Evolutionary conservation across 1,139 yeast genomes (phyloP).

Genomic region (Zygoascus hellenicus): DNA sequence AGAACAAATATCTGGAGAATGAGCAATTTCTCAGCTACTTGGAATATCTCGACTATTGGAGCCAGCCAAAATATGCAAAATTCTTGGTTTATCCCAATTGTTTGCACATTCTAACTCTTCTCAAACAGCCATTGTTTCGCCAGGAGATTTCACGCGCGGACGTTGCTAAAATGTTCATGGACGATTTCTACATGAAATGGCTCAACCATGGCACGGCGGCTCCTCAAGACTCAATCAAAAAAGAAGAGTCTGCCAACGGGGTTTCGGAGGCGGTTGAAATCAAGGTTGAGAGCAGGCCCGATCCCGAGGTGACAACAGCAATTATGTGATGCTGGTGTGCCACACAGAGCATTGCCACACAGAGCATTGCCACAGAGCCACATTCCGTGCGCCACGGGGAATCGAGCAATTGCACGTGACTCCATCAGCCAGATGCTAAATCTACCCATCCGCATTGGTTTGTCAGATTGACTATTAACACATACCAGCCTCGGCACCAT

Average conservation of each 20-base stretch:
- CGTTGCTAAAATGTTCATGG: constrained; percentile 38
- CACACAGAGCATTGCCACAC: background rate
- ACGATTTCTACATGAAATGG: constrained; percentile 39
- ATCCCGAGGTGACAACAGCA: background rate
- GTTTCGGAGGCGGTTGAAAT: too few relatives aligned
- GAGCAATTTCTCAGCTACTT: constrained; percentile 58
- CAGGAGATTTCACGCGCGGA: constrained; percentile 38
- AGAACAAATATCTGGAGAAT: constrained; percentile 59
- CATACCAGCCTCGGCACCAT: too few relatives aligned
- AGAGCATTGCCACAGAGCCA: background rate
- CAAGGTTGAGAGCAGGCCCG: background rate
- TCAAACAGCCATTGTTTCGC: constrained; percentile 39
- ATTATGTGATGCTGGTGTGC: background rate
- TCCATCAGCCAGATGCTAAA: background rate
- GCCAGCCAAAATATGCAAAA: constrained; percentile 57
- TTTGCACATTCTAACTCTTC: constrained; percentile 55
- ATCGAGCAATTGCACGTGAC: constrained; percentile 3
- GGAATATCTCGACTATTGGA: constrained; percentile 69
- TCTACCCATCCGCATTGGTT: background rate
- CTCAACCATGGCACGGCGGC: constrained; percentile 16
- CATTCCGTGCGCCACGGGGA: background rate
- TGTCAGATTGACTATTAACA: background rate
- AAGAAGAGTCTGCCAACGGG: background rate
- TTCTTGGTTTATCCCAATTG: constrained; percentile 68
- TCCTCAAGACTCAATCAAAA: background rate